These are phyloP conservation scores for Abortiporus biennis DNA, from an alignment of 1,284 basidiomycete genomes.

Conservation along the genomic window DNA sequence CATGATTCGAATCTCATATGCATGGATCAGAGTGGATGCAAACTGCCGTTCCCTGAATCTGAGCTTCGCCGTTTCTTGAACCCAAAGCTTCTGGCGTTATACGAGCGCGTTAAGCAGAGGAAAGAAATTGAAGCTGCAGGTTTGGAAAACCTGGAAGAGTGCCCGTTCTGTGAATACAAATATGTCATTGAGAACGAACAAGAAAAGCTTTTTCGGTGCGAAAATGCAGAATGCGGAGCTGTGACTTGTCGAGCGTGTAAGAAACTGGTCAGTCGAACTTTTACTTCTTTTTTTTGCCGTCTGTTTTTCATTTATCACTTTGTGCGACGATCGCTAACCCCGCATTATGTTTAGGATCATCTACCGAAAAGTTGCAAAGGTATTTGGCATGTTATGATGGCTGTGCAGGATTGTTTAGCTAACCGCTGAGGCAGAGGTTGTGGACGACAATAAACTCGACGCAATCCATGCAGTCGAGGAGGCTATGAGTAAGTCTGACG, in stretches of 20 bases:
- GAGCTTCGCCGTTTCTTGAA: conserved; percentile 62
- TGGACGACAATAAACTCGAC: conserved; percentile 66
- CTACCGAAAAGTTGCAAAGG: conserved; percentile 85
- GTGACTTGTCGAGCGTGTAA: conserved; percentile 78
- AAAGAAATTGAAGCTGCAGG: conserved; percentile 74
- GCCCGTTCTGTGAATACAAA: conserved; percentile 83
- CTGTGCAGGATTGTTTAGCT: not conserved
- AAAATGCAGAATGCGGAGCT: conserved; percentile 64
- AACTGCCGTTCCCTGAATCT: conserved; percentile 56
- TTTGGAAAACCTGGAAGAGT: conserved; percentile 73
- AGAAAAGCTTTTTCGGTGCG: conserved; percentile 77
- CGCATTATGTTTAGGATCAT: conserved; percentile 62
- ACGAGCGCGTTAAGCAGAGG: conserved; percentile 70
- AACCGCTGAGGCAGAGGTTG: conserved; percentile 44
- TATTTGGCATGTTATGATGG: conserved; percentile 19
- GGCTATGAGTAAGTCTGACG: conserved; percentile 93
- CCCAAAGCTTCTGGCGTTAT: conserved; percentile 58
- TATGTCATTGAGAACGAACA: conserved; percentile 72
- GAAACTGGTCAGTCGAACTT: conserved; percentile 45
- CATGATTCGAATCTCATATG: conserved; percentile 54
- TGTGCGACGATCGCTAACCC: conserved; percentile 4
- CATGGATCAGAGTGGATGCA: conserved; percentile 77
- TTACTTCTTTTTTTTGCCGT: not conserved
- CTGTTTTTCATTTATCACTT: not conserved
- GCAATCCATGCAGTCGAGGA: conserved; percentile 78